Conservation (phyloP, 1,284 basidiomycete genomes). For the Ganoderma resinaceum region DNA sequence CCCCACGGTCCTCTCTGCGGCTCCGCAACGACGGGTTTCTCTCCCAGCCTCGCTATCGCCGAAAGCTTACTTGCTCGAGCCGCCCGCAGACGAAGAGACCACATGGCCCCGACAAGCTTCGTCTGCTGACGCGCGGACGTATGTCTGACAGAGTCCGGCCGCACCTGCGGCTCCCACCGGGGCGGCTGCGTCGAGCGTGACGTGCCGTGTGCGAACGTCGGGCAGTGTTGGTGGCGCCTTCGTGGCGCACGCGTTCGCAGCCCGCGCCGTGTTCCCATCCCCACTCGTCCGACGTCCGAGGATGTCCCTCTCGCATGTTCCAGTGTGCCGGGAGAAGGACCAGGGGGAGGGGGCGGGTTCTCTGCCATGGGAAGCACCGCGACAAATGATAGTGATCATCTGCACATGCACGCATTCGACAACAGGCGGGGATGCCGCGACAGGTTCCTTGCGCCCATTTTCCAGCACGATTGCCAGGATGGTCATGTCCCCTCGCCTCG, state of each 20-base stretch:
- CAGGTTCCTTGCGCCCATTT: not conserved
- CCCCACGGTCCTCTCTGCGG: not conserved
- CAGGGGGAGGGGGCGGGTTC: not conserved
- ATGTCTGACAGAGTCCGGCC: conserved; percentile 6
- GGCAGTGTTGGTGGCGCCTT: not conserved
- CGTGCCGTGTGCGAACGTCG: conserved; percentile 5
- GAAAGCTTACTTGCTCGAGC: conserved; percentile 1
- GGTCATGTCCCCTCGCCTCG: not conserved
- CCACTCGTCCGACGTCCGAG: not conserved
- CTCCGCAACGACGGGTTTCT: not conserved
- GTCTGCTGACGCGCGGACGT: conserved; percentile 5
- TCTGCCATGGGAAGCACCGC: not conserved
- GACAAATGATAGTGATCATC: conserved; percentile 1
- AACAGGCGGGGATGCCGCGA: not conserved
- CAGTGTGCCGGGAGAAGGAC: not conserved
- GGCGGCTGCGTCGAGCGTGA: not conserved
- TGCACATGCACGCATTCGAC: not conserved
- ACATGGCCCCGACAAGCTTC: conserved; percentile 3
- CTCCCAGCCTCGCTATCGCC: conserved; percentile 4
- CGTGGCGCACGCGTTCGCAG: not conserved
- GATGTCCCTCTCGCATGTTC: conserved; percentile 3
- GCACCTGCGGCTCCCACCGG: not conserved
- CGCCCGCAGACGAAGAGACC: not conserved
- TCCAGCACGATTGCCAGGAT: not conserved
- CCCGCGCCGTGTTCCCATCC: not conserved